Percentiles rank a stretch among this genome's conserved stretches.
Conservation (phyloP, 192 early-diverging fungal genomes). For the Oehlia diaphana region DNA sequence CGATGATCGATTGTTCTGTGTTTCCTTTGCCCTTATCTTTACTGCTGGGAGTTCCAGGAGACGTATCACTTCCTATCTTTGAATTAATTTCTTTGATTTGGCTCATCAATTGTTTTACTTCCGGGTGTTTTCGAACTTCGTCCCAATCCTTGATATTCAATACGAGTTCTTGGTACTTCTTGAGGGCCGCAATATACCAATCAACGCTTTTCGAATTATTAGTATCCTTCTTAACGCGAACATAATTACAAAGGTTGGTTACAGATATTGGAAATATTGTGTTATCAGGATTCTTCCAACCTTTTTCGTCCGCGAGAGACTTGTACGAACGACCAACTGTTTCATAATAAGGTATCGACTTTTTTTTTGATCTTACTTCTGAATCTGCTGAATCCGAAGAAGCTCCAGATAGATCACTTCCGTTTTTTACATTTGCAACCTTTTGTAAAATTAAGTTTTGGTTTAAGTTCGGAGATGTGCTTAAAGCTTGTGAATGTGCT, state of each 20-base stretch:
- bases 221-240: conserved; percentile 3
- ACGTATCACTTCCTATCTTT: neutral
- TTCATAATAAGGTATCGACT: neutral
- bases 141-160: conserved; percentile 16
- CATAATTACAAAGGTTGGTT: conserved; percentile 1
- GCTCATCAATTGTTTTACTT: neutral
- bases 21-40: neutral
- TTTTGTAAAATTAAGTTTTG: neutral
- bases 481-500: neutral
- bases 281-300: conserved; percentile 15
- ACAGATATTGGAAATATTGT: conserved; percentile 16
- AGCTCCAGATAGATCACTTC: neutral
- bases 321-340: conserved; percentile 14
- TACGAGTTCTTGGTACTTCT: conserved; percentile 12
- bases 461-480: too few species aligned
- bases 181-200: conserved; percentile 21
- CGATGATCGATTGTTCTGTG: neutral
- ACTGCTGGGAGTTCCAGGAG: neutral
- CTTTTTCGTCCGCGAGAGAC: neutral
- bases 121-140: conserved; percentile 16
- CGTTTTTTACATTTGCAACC: neutral
- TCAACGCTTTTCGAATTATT: conserved; percentile 18
- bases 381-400: conserved; percentile 4
- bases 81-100: conserved; percentile 4
- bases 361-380: neutral